phyloP scores from a whole-genome alignment of 148 eudicot genomes.

The Camellia granthamiana region DNA sequence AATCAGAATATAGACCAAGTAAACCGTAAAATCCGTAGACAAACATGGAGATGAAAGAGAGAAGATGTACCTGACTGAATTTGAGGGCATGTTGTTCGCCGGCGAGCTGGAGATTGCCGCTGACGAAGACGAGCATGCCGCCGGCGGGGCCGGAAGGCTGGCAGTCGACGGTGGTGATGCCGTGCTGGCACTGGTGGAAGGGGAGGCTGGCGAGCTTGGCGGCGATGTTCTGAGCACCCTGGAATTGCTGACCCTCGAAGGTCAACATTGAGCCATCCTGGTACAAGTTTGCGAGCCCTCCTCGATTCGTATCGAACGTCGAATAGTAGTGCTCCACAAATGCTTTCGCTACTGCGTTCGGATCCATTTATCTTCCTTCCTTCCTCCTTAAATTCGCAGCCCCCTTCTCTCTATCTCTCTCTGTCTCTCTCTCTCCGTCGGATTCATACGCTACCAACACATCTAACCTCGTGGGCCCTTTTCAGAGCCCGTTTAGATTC shows the following conservation, averaged over 20 bases:
- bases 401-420: not conserved
- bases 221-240: constrained; percentile 47
- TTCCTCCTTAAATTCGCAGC: not conserved
- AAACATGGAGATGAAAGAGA: constrained; percentile 15
- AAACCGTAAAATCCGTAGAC: not conserved
- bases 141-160: constrained; percentile 69
- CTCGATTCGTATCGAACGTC: constrained; percentile 56
- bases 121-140: constrained; percentile 60
- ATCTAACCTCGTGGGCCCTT: not conserved
- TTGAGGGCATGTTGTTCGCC: constrained; percentile 60
- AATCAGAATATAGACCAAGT: not conserved
- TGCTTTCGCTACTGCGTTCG: constrained; percentile 42
- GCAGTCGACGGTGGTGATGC: constrained; percentile 50
- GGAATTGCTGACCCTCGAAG: constrained; percentile 59
- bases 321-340: constrained; percentile 71
- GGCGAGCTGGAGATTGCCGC: constrained; percentile 55
- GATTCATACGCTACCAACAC: constrained; percentile 6
- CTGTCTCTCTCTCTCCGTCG: not conserved
- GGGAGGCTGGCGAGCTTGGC: constrained; percentile 50
- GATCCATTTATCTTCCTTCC: constrained; percentile 30
- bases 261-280: constrained; percentile 55
- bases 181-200: constrained; percentile 62
- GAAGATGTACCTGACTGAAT: constrained; percentile 49
- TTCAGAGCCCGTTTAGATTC: not conserved
- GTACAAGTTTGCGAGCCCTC: constrained; percentile 45